Evolutionary conservation across 495 filamentous ascomycete species (phyloP).

Genomic region (Penicillium canescens): DNA sequence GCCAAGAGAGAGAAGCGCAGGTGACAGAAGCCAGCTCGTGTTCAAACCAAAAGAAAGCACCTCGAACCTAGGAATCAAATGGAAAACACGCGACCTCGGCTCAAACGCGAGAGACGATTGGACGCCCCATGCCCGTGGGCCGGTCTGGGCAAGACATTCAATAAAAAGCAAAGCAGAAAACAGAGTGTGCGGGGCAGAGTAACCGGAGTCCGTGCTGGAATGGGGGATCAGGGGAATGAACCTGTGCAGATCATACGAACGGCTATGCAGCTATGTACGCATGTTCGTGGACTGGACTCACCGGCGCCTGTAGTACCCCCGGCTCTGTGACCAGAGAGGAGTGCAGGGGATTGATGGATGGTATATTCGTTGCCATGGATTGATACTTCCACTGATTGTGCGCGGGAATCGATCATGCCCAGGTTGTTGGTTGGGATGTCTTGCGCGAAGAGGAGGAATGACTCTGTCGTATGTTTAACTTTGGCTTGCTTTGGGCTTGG

Average conservation of each 20-base stretch:
- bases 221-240: neutral
- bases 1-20: no score
- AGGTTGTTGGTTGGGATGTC: constrained; percentile 73
- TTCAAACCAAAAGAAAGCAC: neutral
- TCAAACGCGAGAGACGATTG: neutral
- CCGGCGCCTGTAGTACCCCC: constrained; percentile 92
- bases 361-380: constrained; percentile 69
- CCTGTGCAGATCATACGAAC: constrained; percentile 6
- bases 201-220: constrained; percentile 2
- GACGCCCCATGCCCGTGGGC: neutral
- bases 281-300: constrained; percentile 33
- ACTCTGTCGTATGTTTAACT: constrained; percentile 56
- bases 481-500: neutral
- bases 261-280: neutral
- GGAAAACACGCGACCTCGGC: neutral
- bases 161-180: neutral
- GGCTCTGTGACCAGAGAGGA: constrained; percentile 73
- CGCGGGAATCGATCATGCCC: constrained; percentile 77
- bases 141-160: constrained; percentile 2
- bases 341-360: constrained; percentile 81
- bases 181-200: neutral
- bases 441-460: constrained; percentile 81
- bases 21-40: neutral
- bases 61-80: neutral
- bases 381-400: constrained; percentile 63